Conservation (phyloP, 2,329 filamentous ascomycete genomes). For the Apiospora phragmitis region DNA sequence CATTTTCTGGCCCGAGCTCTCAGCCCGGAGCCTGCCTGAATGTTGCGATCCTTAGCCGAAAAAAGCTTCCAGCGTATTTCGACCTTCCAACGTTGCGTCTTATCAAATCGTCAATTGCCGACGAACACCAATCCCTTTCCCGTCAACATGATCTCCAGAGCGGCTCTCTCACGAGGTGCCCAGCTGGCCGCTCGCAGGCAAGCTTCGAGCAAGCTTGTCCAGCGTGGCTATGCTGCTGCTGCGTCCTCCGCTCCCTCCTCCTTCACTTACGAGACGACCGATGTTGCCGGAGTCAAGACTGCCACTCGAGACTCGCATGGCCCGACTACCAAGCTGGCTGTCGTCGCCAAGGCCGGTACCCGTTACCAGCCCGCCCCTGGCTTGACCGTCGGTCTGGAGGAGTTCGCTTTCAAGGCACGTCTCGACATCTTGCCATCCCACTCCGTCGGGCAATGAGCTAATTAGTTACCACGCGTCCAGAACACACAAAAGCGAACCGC, state of each 20-base stretch:
- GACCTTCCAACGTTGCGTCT: slow-evolving; percentile 6
- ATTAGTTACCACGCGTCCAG: slow-evolving; percentile 51
- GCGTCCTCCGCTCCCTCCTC: slow-evolving; percentile 59
- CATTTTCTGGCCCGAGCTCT: slow-evolving; percentile 6
- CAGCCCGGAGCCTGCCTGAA: background rate
- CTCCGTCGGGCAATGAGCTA: slow-evolving; percentile 55
- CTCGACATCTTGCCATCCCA: slow-evolving; percentile 12
- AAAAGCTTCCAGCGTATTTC: slow-evolving; percentile 7
- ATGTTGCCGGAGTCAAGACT: slow-evolving; percentile 87
- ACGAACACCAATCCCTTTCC: slow-evolving; percentile 44
- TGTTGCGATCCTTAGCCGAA: slow-evolving; percentile 7
- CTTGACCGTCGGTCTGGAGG: slow-evolving; percentile 84
- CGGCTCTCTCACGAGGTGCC: slow-evolving; percentile 58
- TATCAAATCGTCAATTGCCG: slow-evolving; percentile 50
- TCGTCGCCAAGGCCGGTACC: slow-evolving; percentile 93
- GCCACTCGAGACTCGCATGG: slow-evolving; percentile 87
- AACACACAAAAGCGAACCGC: slow-evolving; percentile 87
- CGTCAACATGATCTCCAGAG: slow-evolving; percentile 64
- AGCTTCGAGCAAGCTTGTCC: slow-evolving; percentile 55
- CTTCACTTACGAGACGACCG: slow-evolving; percentile 84
- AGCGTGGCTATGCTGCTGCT: slow-evolving; percentile 56
- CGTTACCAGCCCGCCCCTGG: slow-evolving; percentile 90
- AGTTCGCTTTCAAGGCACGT: slow-evolving; percentile 94
- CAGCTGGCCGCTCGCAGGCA: slow-evolving; percentile 59
- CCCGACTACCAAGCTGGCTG: slow-evolving; percentile 84